Percentiles rank a stretch among this genome's conserved stretches.
phyloP scores from a whole-genome alignment of 2,329 filamentous ascomycete genomes.

The Hymenoscyphus fructigenus region DNA sequence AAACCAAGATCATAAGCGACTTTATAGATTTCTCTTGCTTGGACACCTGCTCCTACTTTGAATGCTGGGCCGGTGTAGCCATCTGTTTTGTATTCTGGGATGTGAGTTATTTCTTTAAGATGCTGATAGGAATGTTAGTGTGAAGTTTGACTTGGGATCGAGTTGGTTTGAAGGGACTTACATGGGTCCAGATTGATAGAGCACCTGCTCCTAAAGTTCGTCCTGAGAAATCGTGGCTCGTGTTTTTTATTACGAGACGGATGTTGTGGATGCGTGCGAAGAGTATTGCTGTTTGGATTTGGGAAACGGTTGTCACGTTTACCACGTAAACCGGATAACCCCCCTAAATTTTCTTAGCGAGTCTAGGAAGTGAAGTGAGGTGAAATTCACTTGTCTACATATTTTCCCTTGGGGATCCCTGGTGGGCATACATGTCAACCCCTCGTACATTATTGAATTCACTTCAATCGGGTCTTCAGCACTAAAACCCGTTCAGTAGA shows the following conservation, averaged over 20 bases:
- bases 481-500: background rate
- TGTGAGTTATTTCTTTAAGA: conserved; percentile 14
- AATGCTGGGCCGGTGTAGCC: conserved; percentile 27
- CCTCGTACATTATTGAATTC: background rate
- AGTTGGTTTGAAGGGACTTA: background rate
- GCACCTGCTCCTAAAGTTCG: conserved; percentile 41
- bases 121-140: background rate
- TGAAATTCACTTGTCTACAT: background rate
- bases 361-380: background rate
- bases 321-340: background rate
- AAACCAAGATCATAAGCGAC: conserved; percentile 34
- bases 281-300: background rate
- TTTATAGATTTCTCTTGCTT: conserved; percentile 17
- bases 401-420: background rate
- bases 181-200: conserved; percentile 18
- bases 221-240: conserved; percentile 48
- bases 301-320: background rate
- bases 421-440: background rate
- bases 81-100: conserved; percentile 3
- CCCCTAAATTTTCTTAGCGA: background rate
- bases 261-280: background rate
- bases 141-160: no score
- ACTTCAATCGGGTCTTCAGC: conserved; percentile 2
- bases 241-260: conserved; percentile 38
- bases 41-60: conserved; percentile 20